Base-by-base conservation (phyloP, 2,329 filamentous ascomycete species). In the Diplodia sapinea region DNA sequence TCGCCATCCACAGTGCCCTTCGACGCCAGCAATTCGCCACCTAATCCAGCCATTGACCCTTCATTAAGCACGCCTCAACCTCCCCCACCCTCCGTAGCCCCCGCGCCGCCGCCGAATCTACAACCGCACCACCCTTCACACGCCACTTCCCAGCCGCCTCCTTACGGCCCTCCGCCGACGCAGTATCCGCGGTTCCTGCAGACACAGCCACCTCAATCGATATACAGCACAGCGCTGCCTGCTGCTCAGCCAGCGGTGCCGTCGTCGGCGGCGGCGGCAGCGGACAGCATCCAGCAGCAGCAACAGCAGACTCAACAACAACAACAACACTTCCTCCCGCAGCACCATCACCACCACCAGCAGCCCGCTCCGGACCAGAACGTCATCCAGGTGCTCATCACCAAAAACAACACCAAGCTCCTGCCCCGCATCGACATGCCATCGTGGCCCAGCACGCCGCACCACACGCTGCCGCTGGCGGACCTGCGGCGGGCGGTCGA, bases 21-120 rank as follows among this genome's bases (percentile, higher is more conserved):
- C 55, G 67, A 68, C 9, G 23, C 54, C 4, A 71, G 71, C 43
- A 68, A 70, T 2, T 67, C 68, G n/a, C 70, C 69, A 9, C 62
- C 55, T 17, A 33, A 62, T 26, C 43, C 43, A 6, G 43, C 43
- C 17, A 56, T 66, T 3, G 64, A 66, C 29, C 64, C 52, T 13
- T 47, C 64, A 7, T 33, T 67, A 36, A 43, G 51, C 33, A 36
- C 26, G 15, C 51, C 54, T 55, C 62, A 29, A 5, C 33, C 49
- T 36, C 64, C 51, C 23, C 9, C 31, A 1, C 31, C 12, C 7
- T 23, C 13, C 12, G 23, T 20, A 13, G n/a, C 38, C 38, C 52
- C 50, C 5, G 43, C 17, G 8, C 17, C 17, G 43, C 52, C 33
- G 31, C 29, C 31, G 13, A 31, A 38, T 36, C 38, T 15, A 47